Evolutionary conservation across 257 asterid species (phyloP), one percentile per base, ranked within the genome.

Genomic region (Thymus mandschuricus): DNA sequence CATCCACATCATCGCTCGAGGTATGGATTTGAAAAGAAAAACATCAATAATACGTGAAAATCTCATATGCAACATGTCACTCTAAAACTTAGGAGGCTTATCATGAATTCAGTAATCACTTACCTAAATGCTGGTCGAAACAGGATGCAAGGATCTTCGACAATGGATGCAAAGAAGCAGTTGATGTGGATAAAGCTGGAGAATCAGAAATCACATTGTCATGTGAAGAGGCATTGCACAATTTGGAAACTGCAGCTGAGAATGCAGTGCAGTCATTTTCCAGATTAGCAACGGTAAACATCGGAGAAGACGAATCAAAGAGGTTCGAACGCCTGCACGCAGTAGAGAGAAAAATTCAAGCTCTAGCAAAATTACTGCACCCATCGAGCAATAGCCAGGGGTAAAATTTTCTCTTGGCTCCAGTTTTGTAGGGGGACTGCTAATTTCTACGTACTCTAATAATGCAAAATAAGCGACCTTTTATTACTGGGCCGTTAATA

Each of bases 211-310:
- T 66, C 6, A 50, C 56, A 59, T 64, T 48, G 56, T 70, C 73
- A 50, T 84, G 85, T 52, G 83, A 82, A 75, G 87, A 82, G 72
- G 89, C 91, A 45, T 27, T 82, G 74, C 57, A 63, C 56, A 69
- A 77, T 72, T 72, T 88, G 81, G 91, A 88, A 70, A 74, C 73
- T 69, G 94, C 87, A 73, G 80, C 85, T 70, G 89, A 87, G 72
- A 77, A 64, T 60, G 83, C 81, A 34, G 70, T 87, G 64, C 82
- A 76, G 79, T 72, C 79, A 41, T 77, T 85, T 65, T 57, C 80
- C 81, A 66, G 64, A 70, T 68, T 85, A 75, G 81, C 79, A 67
- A 60, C 69, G 15, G 67, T 50, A 75, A 59, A 65, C 38, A 51
- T 6, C 6, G 61, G 71, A 66, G 83, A 78, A 29, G 79, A 77